Conservation (phyloP, 306 rosid species). For the Herpetospermum pedunculosum region DNA sequence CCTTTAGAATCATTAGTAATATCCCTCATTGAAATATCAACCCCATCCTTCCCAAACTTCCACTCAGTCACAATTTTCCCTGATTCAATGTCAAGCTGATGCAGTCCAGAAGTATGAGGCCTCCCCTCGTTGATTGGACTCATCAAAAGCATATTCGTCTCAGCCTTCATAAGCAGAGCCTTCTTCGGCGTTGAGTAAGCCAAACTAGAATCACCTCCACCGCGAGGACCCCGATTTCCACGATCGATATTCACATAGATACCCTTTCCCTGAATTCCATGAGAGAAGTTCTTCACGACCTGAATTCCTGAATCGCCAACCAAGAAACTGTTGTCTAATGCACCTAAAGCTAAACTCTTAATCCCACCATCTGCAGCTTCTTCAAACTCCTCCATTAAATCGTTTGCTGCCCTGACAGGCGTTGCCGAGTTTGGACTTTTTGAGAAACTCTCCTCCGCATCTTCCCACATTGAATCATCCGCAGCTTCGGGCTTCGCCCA, state of each 20-base stretch:
- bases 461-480: slow-evolving; percentile 95
- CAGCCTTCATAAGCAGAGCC: slow-evolving; percentile 87
- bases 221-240: slow-evolving; percentile 21
- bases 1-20: slow-evolving; percentile 83
- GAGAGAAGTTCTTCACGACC: slow-evolving; percentile 76
- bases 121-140: slow-evolving; percentile 65
- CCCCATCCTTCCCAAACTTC: slow-evolving; percentile 85
- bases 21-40: slow-evolving; percentile 90
- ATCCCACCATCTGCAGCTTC: slow-evolving; percentile 84
- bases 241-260: slow-evolving; percentile 60
- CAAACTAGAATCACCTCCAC: slow-evolving; percentile 17
- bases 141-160: slow-evolving; percentile 95
- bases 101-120: slow-evolving; percentile 70
- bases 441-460: slow-evolving; percentile 51
- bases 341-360: slow-evolving; percentile 90
- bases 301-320: slow-evolving; percentile 80
- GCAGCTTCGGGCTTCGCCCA: slow-evolving; percentile 87
- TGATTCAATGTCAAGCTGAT: slow-evolving; percentile 86
- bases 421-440: slow-evolving; percentile 56
- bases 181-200: slow-evolving; percentile 58
- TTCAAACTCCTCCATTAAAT: slow-evolving; percentile 79
- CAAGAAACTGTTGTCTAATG: slow-evolving; percentile 84
- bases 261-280: slow-evolving; percentile 93
- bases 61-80: slow-evolving; percentile 90
- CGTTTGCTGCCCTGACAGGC: slow-evolving; percentile 34